phyloP scores from a whole-genome alignment of 345 rosid genomes.

The Bruguiera gymnorhiza region DNA sequence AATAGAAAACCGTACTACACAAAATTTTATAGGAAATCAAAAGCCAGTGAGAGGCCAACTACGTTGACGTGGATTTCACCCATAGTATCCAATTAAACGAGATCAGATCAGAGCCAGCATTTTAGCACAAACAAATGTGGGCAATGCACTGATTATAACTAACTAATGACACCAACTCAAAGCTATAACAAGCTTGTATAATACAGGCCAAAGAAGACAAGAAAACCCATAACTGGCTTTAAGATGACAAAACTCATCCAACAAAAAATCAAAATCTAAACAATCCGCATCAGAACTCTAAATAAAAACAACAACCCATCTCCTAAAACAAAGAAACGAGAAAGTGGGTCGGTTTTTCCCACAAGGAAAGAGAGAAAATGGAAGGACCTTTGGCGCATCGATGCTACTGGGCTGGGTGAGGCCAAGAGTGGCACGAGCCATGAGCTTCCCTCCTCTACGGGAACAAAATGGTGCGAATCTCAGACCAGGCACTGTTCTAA shows the following conservation, averaged over 20 bases:
- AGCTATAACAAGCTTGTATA: neutral
- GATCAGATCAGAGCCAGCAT: too few relatives aligned
- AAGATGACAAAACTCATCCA: neutral
- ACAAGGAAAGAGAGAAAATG: neutral
- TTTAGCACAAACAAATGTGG: too few relatives aligned
- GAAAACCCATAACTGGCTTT: neutral
- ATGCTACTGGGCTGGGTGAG: slow-evolving; percentile 58
- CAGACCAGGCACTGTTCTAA: slow-evolving; percentile 22
- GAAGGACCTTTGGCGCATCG: slow-evolving; percentile 53
- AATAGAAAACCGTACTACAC: too few relatives aligned
- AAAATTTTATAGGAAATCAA: too few relatives aligned
- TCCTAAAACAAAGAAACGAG: neutral
- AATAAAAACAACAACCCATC: neutral
- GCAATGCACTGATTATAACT: too few relatives aligned
- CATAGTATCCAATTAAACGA: too few relatives aligned
- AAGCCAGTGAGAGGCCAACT: too few relatives aligned
- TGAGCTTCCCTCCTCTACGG: slow-evolving; percentile 30
- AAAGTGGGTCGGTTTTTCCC: neutral
- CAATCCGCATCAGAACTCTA: neutral
- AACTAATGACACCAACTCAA: too few relatives aligned
- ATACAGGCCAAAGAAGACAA: neutral
- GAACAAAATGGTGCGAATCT: slow-evolving; percentile 30
- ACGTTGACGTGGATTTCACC: too few relatives aligned
- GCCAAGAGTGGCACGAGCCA: slow-evolving; percentile 73
- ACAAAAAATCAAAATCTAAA: neutral